Evolutionary conservation across 805 yeast genomes (phyloP).

Genomic region (Jamesozyma jinghongensis): DNA sequence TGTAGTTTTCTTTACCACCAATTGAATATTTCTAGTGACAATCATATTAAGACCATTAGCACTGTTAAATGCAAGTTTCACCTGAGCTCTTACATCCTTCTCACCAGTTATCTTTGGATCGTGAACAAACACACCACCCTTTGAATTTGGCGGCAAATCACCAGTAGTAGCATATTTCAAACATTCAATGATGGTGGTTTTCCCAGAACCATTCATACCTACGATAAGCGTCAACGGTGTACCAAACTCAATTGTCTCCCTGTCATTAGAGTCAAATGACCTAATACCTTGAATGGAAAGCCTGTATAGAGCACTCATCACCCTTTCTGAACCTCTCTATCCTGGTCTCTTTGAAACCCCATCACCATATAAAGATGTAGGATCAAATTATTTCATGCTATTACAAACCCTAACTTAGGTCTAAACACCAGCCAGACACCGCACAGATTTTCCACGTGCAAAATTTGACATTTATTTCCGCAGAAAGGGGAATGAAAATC

Average conservation of each 20-base stretch:
- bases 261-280: conserved; percentile 76
- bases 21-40: conserved; percentile 75
- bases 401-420: too few species aligned
- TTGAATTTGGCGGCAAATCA: conserved; percentile 88
- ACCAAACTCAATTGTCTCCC: conserved; percentile 83
- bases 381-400: too few species aligned
- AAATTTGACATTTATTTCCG: too few species aligned
- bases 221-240: conserved; percentile 87
- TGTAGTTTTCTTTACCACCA: conserved; percentile 51
- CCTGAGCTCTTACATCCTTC: conserved; percentile 77
- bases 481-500: too few species aligned
- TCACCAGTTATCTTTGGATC: conserved; percentile 80
- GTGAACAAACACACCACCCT: conserved; percentile 92
- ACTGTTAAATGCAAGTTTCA: conserved; percentile 74
- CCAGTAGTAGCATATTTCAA: conserved; percentile 92
- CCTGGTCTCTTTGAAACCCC: not conserved
- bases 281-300: conserved; percentile 80
- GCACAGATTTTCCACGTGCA: too few species aligned
- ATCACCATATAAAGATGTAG: not conserved
- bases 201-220: conserved; percentile 94
- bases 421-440: too few species aligned
- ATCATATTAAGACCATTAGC: conserved; percentile 72
- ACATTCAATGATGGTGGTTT: conserved; percentile 93
- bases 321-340: not conserved
- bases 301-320: conserved; percentile 41